These are phyloP conservation scores for Neonectria neomacrospora DNA, from an alignment of 2,329 filamentous ascomycete genomes.

Conservation along the genomic window DNA sequence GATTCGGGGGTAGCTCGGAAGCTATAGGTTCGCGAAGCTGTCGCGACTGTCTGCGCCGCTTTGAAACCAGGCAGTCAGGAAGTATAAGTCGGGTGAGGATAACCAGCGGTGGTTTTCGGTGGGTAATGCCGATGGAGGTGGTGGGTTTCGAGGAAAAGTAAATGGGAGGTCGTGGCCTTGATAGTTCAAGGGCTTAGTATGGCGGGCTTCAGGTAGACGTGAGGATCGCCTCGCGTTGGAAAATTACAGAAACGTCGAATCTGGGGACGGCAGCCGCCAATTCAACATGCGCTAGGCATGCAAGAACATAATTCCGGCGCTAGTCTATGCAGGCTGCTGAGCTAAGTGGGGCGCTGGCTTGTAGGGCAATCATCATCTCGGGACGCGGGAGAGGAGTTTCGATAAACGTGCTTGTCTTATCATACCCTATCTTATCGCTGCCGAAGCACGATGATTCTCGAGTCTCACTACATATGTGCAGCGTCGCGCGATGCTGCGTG, in stretches of 20 bases:
- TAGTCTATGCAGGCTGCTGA: conserved; percentile 19
- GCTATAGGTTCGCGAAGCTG: conserved; percentile 39
- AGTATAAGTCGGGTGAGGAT: not conserved
- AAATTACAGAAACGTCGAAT: conserved; percentile 53
- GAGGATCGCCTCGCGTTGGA: conserved; percentile 50
- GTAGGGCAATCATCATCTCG: not conserved
- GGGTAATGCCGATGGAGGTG: conserved; percentile 12
- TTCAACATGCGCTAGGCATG: conserved; percentile 55
- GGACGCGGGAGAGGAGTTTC: not conserved
- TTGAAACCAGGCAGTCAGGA: conserved; percentile 15
- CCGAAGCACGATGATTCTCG: not conserved
- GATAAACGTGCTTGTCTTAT: not conserved
- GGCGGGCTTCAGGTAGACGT: conserved; percentile 33
- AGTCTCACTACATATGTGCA: not conserved
- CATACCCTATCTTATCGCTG: conserved; percentile 15
- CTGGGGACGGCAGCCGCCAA: conserved; percentile 55
- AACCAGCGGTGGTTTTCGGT: conserved; percentile 4
- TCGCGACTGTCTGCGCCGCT: conserved; percentile 31
- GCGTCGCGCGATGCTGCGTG: not conserved
- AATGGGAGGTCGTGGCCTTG: conserved; percentile 16
- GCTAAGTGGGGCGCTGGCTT: conserved; percentile 16
- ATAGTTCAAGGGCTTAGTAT: conserved; percentile 23
- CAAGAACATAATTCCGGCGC: conserved; percentile 51
- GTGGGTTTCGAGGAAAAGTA: conserved; percentile 21
- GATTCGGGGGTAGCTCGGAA: conserved; percentile 32